These are phyloP conservation scores for Calonectria hawksworthii DNA, from an alignment of 2,329 filamentous ascomycete species.

Conservation along the genomic window DNA sequence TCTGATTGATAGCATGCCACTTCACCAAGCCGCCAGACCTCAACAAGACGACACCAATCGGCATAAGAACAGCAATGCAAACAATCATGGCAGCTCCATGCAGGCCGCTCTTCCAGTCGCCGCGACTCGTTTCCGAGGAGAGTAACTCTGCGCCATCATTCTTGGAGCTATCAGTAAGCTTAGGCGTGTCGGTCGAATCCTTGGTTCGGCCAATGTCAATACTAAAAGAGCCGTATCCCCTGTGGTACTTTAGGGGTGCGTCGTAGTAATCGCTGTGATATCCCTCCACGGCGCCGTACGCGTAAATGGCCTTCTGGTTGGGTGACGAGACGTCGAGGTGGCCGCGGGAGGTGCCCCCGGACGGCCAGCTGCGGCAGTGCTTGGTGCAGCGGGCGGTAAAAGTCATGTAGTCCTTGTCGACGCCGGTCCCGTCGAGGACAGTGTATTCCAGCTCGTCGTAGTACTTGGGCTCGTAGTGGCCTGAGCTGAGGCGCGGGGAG, in stretches of 20 bases:
- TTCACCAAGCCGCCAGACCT: slow-evolving; percentile 64
- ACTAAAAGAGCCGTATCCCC: slow-evolving; percentile 66
- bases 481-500: slow-evolving; percentile 65
- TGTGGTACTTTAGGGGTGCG: slow-evolving; percentile 66
- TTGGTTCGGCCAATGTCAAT: slow-evolving; percentile 69
- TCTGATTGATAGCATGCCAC: slow-evolving; percentile 69
- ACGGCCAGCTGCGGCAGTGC: slow-evolving; percentile 66
- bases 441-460: slow-evolving; percentile 59
- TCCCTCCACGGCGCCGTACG: slow-evolving; percentile 63
- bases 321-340: slow-evolving; percentile 64
- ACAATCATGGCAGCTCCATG: slow-evolving; percentile 69
- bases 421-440: slow-evolving; percentile 61
- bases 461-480: slow-evolving; percentile 66
- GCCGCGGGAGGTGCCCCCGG: slow-evolving; percentile 50
- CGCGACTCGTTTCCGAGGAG: slow-evolving; percentile 47
- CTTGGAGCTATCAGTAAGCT: slow-evolving; percentile 50
- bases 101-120: slow-evolving; percentile 57
- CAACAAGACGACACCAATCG: slow-evolving; percentile 67
- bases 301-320: slow-evolving; percentile 67
- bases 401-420: slow-evolving; percentile 61
- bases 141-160: slow-evolving; percentile 54
- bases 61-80: slow-evolving; percentile 68
- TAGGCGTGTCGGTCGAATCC: slow-evolving; percentile 58
- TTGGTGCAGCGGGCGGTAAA: slow-evolving; percentile 65
- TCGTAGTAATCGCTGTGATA: slow-evolving; percentile 58